phyloP scores from a whole-genome alignment of 768 basidiomycete species.

The Auricularia auricula-judae region DNA sequence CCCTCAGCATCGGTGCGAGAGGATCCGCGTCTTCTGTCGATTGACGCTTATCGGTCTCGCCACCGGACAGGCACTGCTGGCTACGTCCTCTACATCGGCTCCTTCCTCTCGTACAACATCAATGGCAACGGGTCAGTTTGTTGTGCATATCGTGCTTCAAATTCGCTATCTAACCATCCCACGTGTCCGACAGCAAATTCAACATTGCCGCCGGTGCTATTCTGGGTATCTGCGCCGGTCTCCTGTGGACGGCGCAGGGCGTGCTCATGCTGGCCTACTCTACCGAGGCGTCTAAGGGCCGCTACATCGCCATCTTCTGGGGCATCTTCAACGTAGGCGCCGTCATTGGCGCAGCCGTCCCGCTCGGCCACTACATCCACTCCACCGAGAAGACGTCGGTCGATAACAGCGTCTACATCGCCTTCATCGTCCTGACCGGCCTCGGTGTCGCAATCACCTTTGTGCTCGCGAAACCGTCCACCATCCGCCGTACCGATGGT shows the following conservation, averaged over 20 bases:
- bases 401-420: conserved; percentile 29
- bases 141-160: background rate
- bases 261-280: conserved; percentile 47
- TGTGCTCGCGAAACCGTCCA: conserved; percentile 26
- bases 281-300: conserved; percentile 44
- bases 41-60: too few relatives aligned
- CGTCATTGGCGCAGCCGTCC: conserved; percentile 67
- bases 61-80: conserved; percentile 27
- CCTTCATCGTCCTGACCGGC: conserved; percentile 36
- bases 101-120: conserved; percentile 29
- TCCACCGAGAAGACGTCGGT: conserved; percentile 22
- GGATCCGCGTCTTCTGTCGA: too few relatives aligned
- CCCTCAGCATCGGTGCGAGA: conserved; percentile 29
- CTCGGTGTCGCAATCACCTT: conserved; percentile 25
- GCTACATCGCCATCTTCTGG: conserved; percentile 43
- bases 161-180: conserved; percentile 10
- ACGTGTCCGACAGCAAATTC: conserved; percentile 32
- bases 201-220: conserved; percentile 38
- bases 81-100: conserved; percentile 39
- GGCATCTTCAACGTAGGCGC: conserved; percentile 39
- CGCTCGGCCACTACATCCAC: conserved; percentile 59
- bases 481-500: conserved; percentile 29
- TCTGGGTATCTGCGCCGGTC: conserved; percentile 38
- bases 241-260: conserved; percentile 45
- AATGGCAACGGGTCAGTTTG: background rate